Base-by-base conservation (phyloP, 2,329 filamentous ascomycete genomes). In the Gaeumannomyces sp. region DNA sequence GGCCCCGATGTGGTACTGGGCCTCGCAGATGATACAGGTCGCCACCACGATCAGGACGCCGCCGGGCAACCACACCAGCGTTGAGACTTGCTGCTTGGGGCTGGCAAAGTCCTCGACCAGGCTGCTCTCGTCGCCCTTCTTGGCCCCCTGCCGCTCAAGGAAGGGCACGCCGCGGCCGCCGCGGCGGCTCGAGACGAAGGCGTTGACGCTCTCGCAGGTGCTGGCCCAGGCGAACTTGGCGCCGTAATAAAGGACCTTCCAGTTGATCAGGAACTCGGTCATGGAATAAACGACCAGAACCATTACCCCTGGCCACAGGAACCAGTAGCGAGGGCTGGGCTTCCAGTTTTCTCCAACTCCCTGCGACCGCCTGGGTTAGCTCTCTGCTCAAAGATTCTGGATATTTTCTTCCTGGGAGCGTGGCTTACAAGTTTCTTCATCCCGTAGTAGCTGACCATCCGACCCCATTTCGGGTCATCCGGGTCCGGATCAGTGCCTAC, bases 21-120 rank as follows among this genome's bases (percentile, higher is more conserved):
- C 58, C 61, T 79, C 75, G 61, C 72, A 74, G 67, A 87, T 78
- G 45, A 86, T 73, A 61, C 82, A 77, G 64, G 83, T 83, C n/a
- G 82, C 77, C n/a, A 77, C 73, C 59, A 85, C 76, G 69, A 85
- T 80, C 64, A 77, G 73, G 19, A 80, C 28, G 2, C 83, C 73
- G 14, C 83, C 79, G 3, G 74, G 71, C 0, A 77, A 66, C 83
- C 82, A 85, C 73, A 85, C 76, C 81, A 81, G 85, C 64, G 76
- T 76, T 67, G 81, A 80, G 38, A 85, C 83, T 65, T 81, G 78
- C 60, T 83, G 74, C 22, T 79, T 70, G 1, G 77, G 73, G 22
- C 73, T 70, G 4, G 77, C 76, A 65, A 78, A 78, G 67, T 79
- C 77, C 67, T 77, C 71, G n/a, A 78, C 70, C 11, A 76, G 67